These are phyloP conservation scores for Aphanomyces astaci DNA, from an alignment of 352 stramenopile species.

Conservation along the genomic window DNA sequence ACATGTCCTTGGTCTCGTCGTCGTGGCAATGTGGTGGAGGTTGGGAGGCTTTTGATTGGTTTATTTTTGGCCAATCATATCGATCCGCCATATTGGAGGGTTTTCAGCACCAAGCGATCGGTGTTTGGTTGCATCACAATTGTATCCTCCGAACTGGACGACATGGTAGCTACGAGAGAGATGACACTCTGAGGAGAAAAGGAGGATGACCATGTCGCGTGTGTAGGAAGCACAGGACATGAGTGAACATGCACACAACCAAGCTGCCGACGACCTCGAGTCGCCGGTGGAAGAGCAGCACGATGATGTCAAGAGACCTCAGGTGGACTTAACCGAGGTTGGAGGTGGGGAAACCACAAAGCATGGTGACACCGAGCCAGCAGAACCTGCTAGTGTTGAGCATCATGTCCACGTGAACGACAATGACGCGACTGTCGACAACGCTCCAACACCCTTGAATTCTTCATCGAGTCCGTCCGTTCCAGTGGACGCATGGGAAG, in stretches of 20 bases:
- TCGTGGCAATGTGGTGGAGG: background rate
- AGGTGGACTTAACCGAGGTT: too few relatives aligned
- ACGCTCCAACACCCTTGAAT: background rate
- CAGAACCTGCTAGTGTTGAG: background rate
- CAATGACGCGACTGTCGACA: background rate
- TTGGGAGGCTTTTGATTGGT: background rate
- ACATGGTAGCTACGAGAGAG: background rate
- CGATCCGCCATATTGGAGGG: background rate
- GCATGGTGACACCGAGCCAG: background rate
- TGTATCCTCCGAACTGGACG: background rate
- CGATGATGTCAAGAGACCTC: background rate
- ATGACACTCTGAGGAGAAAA: background rate
- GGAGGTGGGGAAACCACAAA: too few relatives aligned
- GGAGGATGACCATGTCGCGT: background rate
- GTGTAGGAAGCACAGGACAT: background rate
- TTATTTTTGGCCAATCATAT: slow-evolving; percentile 6
- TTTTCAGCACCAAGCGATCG: background rate
- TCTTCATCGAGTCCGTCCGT: background rate
- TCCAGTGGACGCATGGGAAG: background rate
- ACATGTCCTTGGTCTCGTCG: background rate
- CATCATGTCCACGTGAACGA: background rate
- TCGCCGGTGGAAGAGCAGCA: background rate
- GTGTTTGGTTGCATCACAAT: background rate
- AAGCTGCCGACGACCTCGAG: background rate
- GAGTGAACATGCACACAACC: background rate